These are phyloP conservation scores for Penicillium verhagenii DNA, from an alignment of 495 filamentous ascomycete species.

Conservation along the genomic window DNA sequence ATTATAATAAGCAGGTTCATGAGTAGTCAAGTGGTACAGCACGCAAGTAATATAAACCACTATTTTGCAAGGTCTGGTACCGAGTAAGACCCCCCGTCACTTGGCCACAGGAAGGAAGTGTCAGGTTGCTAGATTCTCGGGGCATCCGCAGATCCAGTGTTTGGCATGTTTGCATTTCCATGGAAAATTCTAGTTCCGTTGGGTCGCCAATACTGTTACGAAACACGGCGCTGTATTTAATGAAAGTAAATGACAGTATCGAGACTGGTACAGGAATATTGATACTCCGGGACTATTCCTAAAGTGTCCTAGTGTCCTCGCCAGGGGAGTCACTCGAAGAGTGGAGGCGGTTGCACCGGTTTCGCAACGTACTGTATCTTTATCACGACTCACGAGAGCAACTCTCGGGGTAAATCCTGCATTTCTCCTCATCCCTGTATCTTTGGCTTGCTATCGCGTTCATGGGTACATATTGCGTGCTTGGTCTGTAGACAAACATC, in stretches of 20 bases:
- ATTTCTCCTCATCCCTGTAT: too few species aligned
- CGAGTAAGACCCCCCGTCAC: conserved; percentile 15
- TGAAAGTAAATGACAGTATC: conserved; percentile 1
- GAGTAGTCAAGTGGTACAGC: conserved; percentile 14
- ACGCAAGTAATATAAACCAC: conserved; percentile 12
- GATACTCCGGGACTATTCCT: background rate
- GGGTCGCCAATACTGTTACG: conserved; percentile 3
- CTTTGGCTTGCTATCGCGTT: too few species aligned
- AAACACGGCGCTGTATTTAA: background rate
- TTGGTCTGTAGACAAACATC: too few species aligned
- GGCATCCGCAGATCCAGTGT: conserved; percentile 6
- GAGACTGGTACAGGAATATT: conserved; percentile 4
- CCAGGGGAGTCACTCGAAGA: conserved; percentile 1
- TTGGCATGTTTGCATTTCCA: conserved; percentile 13
- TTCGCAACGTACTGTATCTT: too few species aligned
- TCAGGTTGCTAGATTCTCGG: conserved; percentile 15
- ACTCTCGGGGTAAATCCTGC: too few species aligned
- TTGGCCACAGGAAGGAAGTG: conserved; percentile 15
- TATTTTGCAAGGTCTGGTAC: conserved; percentile 15
- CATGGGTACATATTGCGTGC: too few species aligned
- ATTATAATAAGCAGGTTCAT: conserved; percentile 22
- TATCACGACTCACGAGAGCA: too few species aligned
- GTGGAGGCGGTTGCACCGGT: too few species aligned
- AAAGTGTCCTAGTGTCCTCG: background rate
- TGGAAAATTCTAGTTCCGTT: conserved; percentile 12